Evolutionary conservation across 768 basidiomycete genomes (phyloP).

Genomic region (Leucocoprinus sp.): DNA sequence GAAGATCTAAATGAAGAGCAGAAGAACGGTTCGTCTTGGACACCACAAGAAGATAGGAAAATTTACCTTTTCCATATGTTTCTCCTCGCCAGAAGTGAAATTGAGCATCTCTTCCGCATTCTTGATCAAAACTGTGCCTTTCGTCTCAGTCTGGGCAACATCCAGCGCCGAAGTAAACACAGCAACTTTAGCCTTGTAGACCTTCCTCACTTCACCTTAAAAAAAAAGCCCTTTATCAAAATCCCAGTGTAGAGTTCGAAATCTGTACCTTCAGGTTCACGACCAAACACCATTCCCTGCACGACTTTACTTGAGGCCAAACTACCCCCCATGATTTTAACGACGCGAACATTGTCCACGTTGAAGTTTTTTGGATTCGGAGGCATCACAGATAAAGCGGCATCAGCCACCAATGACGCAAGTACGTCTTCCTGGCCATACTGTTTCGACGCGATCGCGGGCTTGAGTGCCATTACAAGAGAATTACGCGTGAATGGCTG

Average conservation of each 20-base stretch:
- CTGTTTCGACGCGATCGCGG: conserved; percentile 95
- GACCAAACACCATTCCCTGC: conserved; percentile 95
- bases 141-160: conserved; percentile 95
- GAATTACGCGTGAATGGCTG: conserved; percentile 62
- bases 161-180: conserved; percentile 93
- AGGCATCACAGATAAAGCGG: conserved; percentile 89
- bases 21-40: not conserved
- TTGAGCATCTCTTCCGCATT: conserved; percentile 96
- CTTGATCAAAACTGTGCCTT: conserved; percentile 94
- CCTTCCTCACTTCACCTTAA: conserved; percentile 75
- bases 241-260: not conserved
- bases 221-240: not conserved
- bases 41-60: not conserved
- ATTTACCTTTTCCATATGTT: conserved; percentile 82
- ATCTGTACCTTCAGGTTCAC: conserved; percentile 81
- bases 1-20: conserved; percentile 55
- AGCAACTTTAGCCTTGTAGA: conserved; percentile 81
- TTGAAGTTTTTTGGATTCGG: conserved; percentile 86
- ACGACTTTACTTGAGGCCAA: conserved; percentile 82
- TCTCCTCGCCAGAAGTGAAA: conserved; percentile 93
- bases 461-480: conserved; percentile 72
- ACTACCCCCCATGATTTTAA: conserved; percentile 96
- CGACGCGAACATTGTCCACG: conserved; percentile 95
- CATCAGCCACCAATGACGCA: conserved; percentile 82
- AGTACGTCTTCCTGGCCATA: conserved; percentile 88